Evolutionary conservation across 306 rosid genomes (phyloP), one percentile per base, ranked within the genome.

Genomic region (Dalbergia cultrata): DNA sequence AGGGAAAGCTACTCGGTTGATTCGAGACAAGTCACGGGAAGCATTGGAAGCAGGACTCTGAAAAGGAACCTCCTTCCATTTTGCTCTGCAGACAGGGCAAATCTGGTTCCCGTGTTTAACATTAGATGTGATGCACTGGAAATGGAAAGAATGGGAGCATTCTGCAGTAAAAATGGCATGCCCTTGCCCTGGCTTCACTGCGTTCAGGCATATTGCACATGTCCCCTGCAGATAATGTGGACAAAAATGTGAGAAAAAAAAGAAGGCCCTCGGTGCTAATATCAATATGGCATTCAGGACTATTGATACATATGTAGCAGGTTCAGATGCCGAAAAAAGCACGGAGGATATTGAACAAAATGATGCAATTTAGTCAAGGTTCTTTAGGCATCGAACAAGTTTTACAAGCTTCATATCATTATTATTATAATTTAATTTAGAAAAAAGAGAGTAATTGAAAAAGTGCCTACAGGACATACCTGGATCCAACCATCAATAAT

Each of bases 81-180:
- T 89, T 31, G 97, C 94, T 74, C 98, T 83, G 90, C 99, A 95
- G 31, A 95, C 88, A 8, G 98, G 99, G 79, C 99, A 95, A 67
- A 90, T 76, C 77, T 83, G 91, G 81, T 92, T 93, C 78, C 99
- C 99, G 5, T 96, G 90, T 81, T 88, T 96, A 44, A 96, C 98
- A 82, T 92, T 96, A 1, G 97, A 92, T 74, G 99, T 84, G 79
- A 96, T 93, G 81, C 98, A 96, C 8, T 93, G 96, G 82, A 96
- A 96, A 59, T 96, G 99, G 84, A 96, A 96, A 60, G 99, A 82
- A 69, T 96, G 99, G 71, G 99, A 89, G 75, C 99, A 95, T 75
- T 93, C 99, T 77, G 97, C 99, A 62, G 98, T 95, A 70, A 96
- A 96, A 83, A 96, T 92, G 85, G 99, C 99, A 58, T 89, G 92